Percentiles rank a stretch among this genome's conserved stretches.
These are phyloP conservation scores for Bruguiera hainesii DNA, from an alignment of 441 rosid genomes.

Conservation along the genomic window DNA sequence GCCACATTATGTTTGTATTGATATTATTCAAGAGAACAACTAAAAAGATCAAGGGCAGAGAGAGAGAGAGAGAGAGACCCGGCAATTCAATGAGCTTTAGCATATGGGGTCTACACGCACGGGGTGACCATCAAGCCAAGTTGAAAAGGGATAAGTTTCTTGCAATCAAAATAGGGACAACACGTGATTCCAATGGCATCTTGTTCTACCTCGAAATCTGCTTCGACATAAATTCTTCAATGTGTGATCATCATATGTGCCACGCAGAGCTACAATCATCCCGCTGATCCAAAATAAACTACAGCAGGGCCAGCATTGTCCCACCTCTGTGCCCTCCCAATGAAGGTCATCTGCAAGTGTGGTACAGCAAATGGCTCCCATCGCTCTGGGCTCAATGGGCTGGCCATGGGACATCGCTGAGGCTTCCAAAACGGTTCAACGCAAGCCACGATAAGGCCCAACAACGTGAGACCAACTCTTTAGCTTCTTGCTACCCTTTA, in stretches of 20 bases:
- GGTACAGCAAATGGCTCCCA: background rate
- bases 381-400: background rate
- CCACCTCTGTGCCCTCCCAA: background rate
- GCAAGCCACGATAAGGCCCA: no score
- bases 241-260: background rate
- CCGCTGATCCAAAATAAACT: background rate
- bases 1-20: no score
- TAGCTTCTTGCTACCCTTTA: no score
- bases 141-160: slow-evolving; percentile 25
- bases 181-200: slow-evolving; percentile 35
- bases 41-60: no score
- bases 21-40: no score
- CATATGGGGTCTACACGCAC: slow-evolving; percentile 1
- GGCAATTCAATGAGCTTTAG: background rate
- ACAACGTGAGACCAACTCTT: no score
- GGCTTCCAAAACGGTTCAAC: no score
- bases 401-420: background rate
- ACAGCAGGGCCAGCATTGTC: slow-evolving; percentile 1
- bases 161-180: slow-evolving; percentile 21
- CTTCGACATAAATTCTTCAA: background rate
- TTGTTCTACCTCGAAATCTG: slow-evolving; percentile 1
- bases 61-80: background rate
- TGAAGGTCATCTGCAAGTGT: background rate
- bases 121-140: background rate
- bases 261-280: background rate